Conservation (phyloP, 306 rosid genomes). For the Cicer judaicum region DNA sequence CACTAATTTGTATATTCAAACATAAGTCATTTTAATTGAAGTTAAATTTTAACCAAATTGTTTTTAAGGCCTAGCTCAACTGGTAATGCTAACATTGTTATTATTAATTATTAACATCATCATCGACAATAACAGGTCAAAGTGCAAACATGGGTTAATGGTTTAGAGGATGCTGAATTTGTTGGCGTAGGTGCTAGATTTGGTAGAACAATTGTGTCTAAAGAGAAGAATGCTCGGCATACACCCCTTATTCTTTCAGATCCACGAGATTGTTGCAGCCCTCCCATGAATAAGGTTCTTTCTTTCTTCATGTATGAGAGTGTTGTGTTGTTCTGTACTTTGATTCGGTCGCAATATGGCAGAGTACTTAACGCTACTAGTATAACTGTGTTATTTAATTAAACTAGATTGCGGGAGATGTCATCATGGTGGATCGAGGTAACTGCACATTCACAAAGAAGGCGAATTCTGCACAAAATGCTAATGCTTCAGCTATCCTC, state of each 20-base stretch:
- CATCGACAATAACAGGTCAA: conserved; percentile 62
- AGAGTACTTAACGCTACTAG: conserved; percentile 30
- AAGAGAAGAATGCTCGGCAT: conserved; percentile 85
- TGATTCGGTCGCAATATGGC: conserved; percentile 9
- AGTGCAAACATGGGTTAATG: conserved; percentile 97
- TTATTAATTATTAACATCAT: background rate
- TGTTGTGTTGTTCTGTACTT: conserved; percentile 25
- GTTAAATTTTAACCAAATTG: background rate
- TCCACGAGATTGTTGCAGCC: conserved; percentile 80
- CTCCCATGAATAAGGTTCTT: conserved; percentile 74
- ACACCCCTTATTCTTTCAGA: conserved; percentile 72
- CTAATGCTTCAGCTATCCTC: conserved; percentile 96
- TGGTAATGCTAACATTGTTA: too few relatives aligned
- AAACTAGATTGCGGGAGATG: conserved; percentile 80
- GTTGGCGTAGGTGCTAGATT: conserved; percentile 97
- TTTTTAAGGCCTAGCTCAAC: too few relatives aligned
- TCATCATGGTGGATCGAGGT: conserved; percentile 89
- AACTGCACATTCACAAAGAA: conserved; percentile 83
- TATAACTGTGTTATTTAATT: conserved; percentile 18
- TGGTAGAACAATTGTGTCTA: conserved; percentile 82
- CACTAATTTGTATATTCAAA: background rate
- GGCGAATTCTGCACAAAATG: conserved; percentile 81
- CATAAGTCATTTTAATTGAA: background rate
- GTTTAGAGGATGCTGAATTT: conserved; percentile 71
- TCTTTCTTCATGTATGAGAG: conserved; percentile 30